Evolutionary conservation across 176 grass and related monocot genomes (phyloP).

Genomic region (Dendrocalamus sinicus): DNA sequence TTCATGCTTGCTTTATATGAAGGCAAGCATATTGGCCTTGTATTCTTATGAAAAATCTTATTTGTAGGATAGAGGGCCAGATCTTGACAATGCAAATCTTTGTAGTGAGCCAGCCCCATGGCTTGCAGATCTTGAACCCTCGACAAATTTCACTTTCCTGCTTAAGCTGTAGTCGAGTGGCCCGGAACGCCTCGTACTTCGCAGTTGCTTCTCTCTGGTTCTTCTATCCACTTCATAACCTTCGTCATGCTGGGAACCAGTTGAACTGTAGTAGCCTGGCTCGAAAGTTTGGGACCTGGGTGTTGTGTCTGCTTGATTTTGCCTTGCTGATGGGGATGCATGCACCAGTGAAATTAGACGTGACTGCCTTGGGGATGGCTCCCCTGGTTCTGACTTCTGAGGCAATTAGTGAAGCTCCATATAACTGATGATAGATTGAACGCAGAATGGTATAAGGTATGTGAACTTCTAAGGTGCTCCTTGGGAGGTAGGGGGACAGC

Average conservation of each 20-base stretch:
- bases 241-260: conserved; percentile 60
- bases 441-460: conserved; percentile 92
- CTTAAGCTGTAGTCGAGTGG: conserved; percentile 70
- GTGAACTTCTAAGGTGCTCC: conserved; percentile 96
- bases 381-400: conserved; percentile 62
- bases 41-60: conserved; percentile 19
- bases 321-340: conserved; percentile 66
- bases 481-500: conserved; percentile 92
- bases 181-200: conserved; percentile 78
- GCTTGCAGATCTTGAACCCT: conserved; percentile 75
- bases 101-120: conserved; percentile 69
- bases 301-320: conserved; percentile 52
- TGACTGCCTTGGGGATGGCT: conserved; percentile 85
- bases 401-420: conserved; percentile 57
- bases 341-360: conserved; percentile 85
- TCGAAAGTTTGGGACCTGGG: conserved; percentile 65
- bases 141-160: conserved; percentile 82
- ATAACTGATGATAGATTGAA: conserved; percentile 83
- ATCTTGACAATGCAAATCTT: conserved; percentile 79
- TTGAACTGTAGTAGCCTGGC: conserved; percentile 59
- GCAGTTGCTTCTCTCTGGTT: conserved; percentile 63
- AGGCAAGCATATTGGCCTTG: not conserved
- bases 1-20: not conserved
- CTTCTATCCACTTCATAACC: conserved; percentile 65
- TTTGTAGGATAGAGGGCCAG: conserved; percentile 87